These are phyloP conservation scores for Trichoderma asperellum DNA, from an alignment of 2,329 filamentous ascomycete species.

Conservation along the genomic window DNA sequence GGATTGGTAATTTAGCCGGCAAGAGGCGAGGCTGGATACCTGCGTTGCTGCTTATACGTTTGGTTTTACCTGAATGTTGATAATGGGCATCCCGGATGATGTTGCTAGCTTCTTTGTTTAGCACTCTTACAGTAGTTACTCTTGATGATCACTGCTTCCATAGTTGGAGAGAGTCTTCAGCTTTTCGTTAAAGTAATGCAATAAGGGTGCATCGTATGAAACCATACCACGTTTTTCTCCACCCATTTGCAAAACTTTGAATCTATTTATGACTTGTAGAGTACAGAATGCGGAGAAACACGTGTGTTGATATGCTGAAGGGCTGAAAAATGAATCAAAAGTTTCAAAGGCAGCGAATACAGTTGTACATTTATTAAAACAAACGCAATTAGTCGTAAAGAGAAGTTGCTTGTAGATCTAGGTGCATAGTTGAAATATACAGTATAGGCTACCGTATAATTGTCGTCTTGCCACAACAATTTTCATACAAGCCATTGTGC, in stretches of 20 bases:
- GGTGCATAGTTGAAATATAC: background rate
- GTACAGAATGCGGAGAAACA: background rate
- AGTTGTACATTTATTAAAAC: no score
- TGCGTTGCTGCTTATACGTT: no score
- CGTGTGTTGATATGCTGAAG: background rate
- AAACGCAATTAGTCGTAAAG: background rate
- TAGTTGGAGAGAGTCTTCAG: background rate
- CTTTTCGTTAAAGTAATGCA: constrained; percentile 6
- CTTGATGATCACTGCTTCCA: constrained; percentile 2
- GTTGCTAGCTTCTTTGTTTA: background rate
- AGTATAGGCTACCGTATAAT: background rate
- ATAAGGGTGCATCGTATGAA: constrained; percentile 24
- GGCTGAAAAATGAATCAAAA: background rate
- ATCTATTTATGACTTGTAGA: constrained; percentile 5
- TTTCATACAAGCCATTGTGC: background rate
- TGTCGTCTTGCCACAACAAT: no score
- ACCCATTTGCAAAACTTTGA: constrained; percentile 8
- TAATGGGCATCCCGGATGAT: background rate
- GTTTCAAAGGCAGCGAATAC: background rate
- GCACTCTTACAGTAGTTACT: background rate
- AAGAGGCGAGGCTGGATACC: background rate
- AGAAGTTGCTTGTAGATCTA: background rate
- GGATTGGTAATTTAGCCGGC: constrained; percentile 1
- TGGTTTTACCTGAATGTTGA: background rate
- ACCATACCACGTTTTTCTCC: constrained; percentile 22